A percentile compares a stretch with the other conserved stretches of the same genome.
phyloP scores from a whole-genome alignment of 2,329 filamentous ascomycete genomes.

The Chrysoporthe deuterocubensis region DNA sequence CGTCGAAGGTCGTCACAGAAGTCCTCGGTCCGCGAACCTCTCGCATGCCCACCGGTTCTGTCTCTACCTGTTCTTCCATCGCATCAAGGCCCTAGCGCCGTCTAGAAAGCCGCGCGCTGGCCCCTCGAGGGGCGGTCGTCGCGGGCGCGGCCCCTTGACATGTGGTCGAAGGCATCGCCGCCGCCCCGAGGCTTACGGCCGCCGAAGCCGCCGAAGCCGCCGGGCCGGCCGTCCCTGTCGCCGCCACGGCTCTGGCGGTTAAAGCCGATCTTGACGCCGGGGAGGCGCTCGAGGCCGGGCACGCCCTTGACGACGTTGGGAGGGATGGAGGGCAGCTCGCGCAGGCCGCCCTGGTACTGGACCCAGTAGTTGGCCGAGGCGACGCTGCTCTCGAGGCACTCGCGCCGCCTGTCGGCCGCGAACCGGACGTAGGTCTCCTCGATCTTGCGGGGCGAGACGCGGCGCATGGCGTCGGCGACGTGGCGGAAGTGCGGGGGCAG shows the following conservation, averaged over 20 bases:
- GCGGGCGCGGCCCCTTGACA: constrained; percentile 5
- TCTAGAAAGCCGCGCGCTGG: constrained; percentile 20
- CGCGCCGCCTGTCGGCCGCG: constrained; percentile 54
- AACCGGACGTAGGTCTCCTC: constrained; percentile 56
- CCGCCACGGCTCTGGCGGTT: not conserved
- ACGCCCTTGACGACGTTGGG: constrained; percentile 32
- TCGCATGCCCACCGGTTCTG: not conserved
- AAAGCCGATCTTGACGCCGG: constrained; percentile 41
- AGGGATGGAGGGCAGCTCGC: constrained; percentile 48
- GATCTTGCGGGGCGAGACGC: constrained; percentile 47
- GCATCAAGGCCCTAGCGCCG: not conserved
- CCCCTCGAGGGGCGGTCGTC: constrained; percentile 8
- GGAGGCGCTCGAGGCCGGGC: constrained; percentile 37
- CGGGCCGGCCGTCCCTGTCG: not conserved
- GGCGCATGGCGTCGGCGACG: constrained; percentile 47
- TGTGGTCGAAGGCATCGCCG: constrained; percentile 19
- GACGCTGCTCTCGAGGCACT: constrained; percentile 46
- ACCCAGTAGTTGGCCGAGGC: constrained; percentile 59
- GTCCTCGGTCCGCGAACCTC: too few relatives aligned
- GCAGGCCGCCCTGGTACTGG: constrained; percentile 55
- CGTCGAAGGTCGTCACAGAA: too few relatives aligned
- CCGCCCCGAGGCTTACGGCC: constrained; percentile 3
- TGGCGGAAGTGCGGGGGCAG: constrained; percentile 51
- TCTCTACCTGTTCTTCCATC: not conserved
- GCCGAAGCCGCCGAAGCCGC: constrained; percentile 9